phyloP scores from a whole-genome alignment of 352 stramenopile species.

The Pythium phragmitis region DNA sequence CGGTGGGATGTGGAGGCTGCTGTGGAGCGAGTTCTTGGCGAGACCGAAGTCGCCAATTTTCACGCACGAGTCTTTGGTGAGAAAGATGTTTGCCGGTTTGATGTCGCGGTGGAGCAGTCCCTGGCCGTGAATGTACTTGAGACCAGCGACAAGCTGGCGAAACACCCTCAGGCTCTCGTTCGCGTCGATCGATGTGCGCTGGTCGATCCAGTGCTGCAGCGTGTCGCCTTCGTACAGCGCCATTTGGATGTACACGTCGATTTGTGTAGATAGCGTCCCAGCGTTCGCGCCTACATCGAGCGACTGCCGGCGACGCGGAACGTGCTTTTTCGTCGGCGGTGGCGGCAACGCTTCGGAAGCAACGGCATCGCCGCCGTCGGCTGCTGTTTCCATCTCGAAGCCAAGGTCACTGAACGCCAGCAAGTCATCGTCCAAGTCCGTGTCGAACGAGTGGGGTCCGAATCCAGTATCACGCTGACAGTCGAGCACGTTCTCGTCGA shows the following conservation, averaged over 20 bases:
- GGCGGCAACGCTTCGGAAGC: background rate
- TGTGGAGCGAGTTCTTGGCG: conserved; percentile 69
- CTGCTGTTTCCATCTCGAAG: conserved; percentile 47
- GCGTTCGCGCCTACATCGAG: conserved; percentile 23
- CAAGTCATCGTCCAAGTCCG: conserved; percentile 27
- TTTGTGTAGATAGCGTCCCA: conserved; percentile 58
- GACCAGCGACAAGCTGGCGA: conserved; percentile 62
- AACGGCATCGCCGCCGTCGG: background rate
- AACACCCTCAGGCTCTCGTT: conserved; percentile 71
- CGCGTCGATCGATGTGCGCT: conserved; percentile 42
- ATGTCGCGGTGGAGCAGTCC: conserved; percentile 79
- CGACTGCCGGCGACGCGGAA: conserved; percentile 27
- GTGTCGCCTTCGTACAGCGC: conserved; percentile 92
- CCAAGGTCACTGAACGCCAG: conserved; percentile 50
- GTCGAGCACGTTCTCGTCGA: conserved; percentile 1
- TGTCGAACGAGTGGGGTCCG: conserved; percentile 7
- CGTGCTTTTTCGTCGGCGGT: background rate
- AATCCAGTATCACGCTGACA: background rate
- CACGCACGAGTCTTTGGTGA: conserved; percentile 67
- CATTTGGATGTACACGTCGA: conserved; percentile 93
- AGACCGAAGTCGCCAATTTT: conserved; percentile 86
- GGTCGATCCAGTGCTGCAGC: conserved; percentile 72
- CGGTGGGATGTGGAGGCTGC: conserved; percentile 48
- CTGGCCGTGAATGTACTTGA: conserved; percentile 77
- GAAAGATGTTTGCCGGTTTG: conserved; percentile 82